Conservation (phyloP, 1,139 yeast genomes). For the Yamadazyma sp. region DNA sequence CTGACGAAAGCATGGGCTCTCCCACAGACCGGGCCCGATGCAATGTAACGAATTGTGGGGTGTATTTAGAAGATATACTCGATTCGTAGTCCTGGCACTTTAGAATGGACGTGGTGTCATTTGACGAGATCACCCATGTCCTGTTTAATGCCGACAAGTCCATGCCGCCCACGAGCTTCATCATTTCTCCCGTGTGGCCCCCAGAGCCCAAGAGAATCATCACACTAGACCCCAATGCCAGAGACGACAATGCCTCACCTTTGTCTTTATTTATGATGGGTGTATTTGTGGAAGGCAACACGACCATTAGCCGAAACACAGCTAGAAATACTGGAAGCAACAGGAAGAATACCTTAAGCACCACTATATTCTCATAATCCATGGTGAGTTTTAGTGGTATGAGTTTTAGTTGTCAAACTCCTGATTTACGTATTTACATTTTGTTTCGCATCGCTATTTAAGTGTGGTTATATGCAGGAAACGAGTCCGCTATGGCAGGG, state of each 20-base stretch:
- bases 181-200: slow-evolving; percentile 96
- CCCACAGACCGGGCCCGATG: slow-evolving; percentile 81
- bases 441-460: no score
- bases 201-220: slow-evolving; percentile 76
- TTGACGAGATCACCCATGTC: slow-evolving; percentile 52
- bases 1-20: slow-evolving; percentile 55
- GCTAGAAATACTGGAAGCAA: slow-evolving; percentile 26
- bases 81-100: slow-evolving; percentile 50
- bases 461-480: no score
- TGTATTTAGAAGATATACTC: slow-evolving; percentile 16
- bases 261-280: slow-evolving; percentile 3
- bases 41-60: slow-evolving; percentile 35
- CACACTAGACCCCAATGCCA: slow-evolving; percentile 25
- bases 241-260: neutral
- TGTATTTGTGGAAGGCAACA: slow-evolving; percentile 27
- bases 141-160: slow-evolving; percentile 27
- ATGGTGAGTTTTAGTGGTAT: no score
- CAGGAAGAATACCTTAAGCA: slow-evolving; percentile 20
- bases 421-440: no score
- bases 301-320: slow-evolving; percentile 25
- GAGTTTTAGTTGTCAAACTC: neutral
- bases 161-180: slow-evolving; percentile 53
- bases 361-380: slow-evolving; percentile 27
- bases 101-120: slow-evolving; percentile 57
- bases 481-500: no score